These are phyloP conservation scores for Russula abietina DNA, from an alignment of 768 basidiomycete genomes.

Conservation along the genomic window DNA sequence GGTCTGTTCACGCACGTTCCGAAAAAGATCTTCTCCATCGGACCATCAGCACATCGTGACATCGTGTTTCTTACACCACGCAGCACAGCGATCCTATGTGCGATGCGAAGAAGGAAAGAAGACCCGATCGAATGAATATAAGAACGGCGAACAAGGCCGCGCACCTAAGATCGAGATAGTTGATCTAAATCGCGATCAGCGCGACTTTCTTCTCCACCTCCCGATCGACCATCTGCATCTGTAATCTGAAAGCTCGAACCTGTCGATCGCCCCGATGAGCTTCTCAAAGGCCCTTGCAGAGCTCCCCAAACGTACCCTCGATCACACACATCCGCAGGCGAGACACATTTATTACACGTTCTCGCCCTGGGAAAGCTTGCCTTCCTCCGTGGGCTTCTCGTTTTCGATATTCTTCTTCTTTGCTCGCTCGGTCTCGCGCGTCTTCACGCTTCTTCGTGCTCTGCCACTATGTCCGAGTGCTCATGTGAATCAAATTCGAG, in stretches of 20 bases:
- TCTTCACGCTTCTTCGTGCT: conserved; percentile 73
- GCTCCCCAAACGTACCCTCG: conserved; percentile 65
- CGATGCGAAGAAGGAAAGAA: conserved; percentile 32
- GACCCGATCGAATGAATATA: not conserved
- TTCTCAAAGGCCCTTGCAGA: conserved; percentile 75
- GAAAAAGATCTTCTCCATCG: conserved; percentile 89
- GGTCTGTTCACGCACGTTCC: conserved; percentile 65
- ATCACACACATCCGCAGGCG: conserved; percentile 62
- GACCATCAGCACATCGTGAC: too few relatives aligned
- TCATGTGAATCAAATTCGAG: conserved; percentile 88
- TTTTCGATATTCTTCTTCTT: conserved; percentile 47
- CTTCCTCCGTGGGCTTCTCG: conserved; percentile 73
- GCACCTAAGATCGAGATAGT: conserved; percentile 87
- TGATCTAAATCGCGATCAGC: conserved; percentile 94
- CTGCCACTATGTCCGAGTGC: conserved; percentile 76
- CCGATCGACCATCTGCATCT: conserved; percentile 84
- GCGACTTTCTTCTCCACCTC: conserved; percentile 95
- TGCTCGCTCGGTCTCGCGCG: conserved; percentile 51
- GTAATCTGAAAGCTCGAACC: conserved; percentile 81
- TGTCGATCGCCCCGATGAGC: conserved; percentile 72
- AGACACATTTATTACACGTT: conserved; percentile 40
- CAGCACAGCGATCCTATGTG: conserved; percentile 49
- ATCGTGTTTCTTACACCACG: conserved; percentile 88
- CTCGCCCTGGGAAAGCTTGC: conserved; percentile 50
- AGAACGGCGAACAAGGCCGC: not conserved